Base-by-base conservation (phyloP, 352 stramenopile species). In the Phytophthora brassicae region DNA sequence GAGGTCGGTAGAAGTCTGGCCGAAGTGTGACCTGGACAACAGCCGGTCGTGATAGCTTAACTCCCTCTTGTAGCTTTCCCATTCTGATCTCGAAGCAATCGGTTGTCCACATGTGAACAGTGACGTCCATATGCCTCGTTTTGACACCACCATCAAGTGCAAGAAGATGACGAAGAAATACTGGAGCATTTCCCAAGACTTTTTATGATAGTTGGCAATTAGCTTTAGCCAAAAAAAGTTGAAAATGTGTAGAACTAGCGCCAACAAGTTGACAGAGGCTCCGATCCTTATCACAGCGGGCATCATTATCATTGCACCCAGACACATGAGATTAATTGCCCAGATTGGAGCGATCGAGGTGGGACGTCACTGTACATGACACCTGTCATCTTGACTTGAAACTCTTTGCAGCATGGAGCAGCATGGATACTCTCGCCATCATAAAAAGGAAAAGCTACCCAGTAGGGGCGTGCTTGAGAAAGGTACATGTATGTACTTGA, bases 291-390 rank as follows among this genome's bases (percentile, higher is more conserved):
- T n/a, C 33, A 8, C 5, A 52, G 29, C 52, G 33, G 24, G 45
- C 51, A 67, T 67, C 44, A 52, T 63, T 63, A 67, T 67, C 44
- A 52, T 63, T 63, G 43, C 52, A 67, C 52, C 60, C 60, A 67
- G 60, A 57, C 60, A 67, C 59, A 56, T 67, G 59, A 52, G 59
- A 67, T 57, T 56, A 62, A 56, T 67, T 67, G 43, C 14, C 17
- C 60, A 16, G 59, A 63, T 67, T 67, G 62, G 60, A 63, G 46
- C 51, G 51, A 58, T 55, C 12, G 43, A 66, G 51, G 58, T 66
- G 58, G 51, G 39, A 66, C 24, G 23, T 16, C 26, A 58, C 42
- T 46, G 41, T 63, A 24, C 23, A 42, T 6, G 19, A 26, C 38
- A 52, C 36, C 38, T 59, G 47, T 33, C 36, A 45, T 19, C 20